phyloP scores from a whole-genome alignment of 352 stramenopile genomes.

The Phytophthora agathidicida region DNA sequence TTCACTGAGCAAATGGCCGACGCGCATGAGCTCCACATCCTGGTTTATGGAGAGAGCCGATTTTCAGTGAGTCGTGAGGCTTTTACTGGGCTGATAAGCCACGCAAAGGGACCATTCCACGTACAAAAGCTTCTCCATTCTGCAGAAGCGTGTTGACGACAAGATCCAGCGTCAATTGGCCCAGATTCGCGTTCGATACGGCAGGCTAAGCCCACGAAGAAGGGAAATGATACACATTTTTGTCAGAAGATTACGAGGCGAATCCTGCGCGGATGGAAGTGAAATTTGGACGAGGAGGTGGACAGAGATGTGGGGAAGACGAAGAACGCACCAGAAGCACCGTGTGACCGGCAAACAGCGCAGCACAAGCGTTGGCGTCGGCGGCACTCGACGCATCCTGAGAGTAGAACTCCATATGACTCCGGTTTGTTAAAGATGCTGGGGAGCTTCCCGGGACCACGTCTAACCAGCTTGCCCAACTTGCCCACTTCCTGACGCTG shows the following conservation, averaged over 20 bases:
- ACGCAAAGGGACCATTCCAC: constrained; percentile 1
- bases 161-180: constrained; percentile 80
- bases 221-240: constrained; percentile 18
- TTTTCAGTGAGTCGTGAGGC: constrained; percentile 8
- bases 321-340: constrained; percentile 56
- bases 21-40: constrained; percentile 45
- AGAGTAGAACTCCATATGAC: constrained; percentile 62
- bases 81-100: not conserved
- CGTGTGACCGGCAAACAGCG: constrained; percentile 59
- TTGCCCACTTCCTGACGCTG: too few relatives aligned
- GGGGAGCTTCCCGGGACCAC: too few relatives aligned
- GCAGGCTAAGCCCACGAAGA: constrained; percentile 43
- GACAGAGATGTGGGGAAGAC: not conserved
- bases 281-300: not conserved
- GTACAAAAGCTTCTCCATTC: constrained; percentile 51
- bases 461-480: too few relatives aligned
- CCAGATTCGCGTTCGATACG: constrained; percentile 83
- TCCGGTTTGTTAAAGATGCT: constrained; percentile 10
- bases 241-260: constrained; percentile 9
- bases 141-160: constrained; percentile 77
- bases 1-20: constrained; percentile 69
- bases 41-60: constrained; percentile 16
- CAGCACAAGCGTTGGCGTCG: constrained; percentile 23
- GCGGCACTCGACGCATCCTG: constrained; percentile 27
- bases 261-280: not conserved